phyloP scores from a whole-genome alignment of 495 filamentous ascomycete species.

The Aspergillus sparsus region DNA sequence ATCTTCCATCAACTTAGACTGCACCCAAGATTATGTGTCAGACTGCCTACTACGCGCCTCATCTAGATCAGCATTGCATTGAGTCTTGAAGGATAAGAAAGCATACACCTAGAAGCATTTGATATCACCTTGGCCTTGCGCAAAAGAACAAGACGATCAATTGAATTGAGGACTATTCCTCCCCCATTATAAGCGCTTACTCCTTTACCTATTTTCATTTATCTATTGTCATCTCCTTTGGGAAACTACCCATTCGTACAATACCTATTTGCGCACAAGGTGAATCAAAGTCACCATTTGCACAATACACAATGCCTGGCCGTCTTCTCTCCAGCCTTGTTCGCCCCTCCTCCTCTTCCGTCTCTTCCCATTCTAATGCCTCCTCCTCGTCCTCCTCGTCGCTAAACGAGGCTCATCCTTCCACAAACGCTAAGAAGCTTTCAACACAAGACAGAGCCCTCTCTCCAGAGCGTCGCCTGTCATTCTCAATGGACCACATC shows the following conservation, averaged over 20 bases:
- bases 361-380: conserved; percentile 41
- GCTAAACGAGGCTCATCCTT: conserved; percentile 41
- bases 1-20: conserved; percentile 6
- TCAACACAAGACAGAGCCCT: conserved; percentile 36
- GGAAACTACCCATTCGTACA: neutral
- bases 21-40: conserved; percentile 32
- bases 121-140: neutral
- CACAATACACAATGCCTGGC: conserved; percentile 43
- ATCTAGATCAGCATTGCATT: conserved; percentile 33
- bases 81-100: conserved; percentile 30
- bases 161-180: neutral
- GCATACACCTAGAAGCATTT: neutral
- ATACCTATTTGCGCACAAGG: neutral
- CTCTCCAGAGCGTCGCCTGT: conserved; percentile 48
- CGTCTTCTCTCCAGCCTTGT: conserved; percentile 50
- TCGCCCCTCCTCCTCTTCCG: conserved; percentile 42
- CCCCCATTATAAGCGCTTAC: neutral
- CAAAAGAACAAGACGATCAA: neutral
- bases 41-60: conserved; percentile 26
- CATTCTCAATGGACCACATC: conserved; percentile 46
- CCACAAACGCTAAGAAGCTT: conserved; percentile 35
- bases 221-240: conserved; percentile 8
- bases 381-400: conserved; percentile 43
- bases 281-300: neutral
- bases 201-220: neutral